phyloP scores from a whole-genome alignment of 1,139 yeast genomes.

The Blastobotrys proliferans region DNA sequence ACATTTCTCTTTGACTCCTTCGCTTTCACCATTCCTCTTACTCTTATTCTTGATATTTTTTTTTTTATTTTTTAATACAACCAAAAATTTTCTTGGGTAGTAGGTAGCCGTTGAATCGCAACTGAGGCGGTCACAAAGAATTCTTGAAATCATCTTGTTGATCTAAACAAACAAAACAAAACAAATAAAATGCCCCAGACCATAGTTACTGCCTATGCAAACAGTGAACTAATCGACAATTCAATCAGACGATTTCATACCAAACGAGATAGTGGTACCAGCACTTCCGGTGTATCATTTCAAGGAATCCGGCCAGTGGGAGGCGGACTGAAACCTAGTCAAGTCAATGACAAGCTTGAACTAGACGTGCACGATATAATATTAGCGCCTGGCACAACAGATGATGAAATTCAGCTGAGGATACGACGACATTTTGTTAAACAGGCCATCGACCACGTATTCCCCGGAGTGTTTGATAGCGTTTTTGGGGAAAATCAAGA shows the following conservation, averaged over 20 bases:
- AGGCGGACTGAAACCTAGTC: constrained; percentile 11
- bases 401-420: constrained; percentile 8
- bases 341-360: constrained; percentile 3
- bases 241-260: constrained; percentile 8
- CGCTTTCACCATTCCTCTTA: too few relatives aligned
- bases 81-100: too few relatives aligned
- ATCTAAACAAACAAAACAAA: neutral
- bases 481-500: neutral
- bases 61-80: neutral
- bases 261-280: neutral
- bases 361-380: constrained; percentile 6
- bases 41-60: too few relatives aligned
- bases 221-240: constrained; percentile 2
- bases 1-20: too few relatives aligned
- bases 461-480: constrained; percentile 4
- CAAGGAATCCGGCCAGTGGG: constrained; percentile 10
- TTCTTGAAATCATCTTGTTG: too few relatives aligned
- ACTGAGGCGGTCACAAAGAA: too few relatives aligned
- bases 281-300: constrained; percentile 10
- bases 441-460: constrained; percentile 2
- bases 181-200: constrained; percentile 10
- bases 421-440: constrained; percentile 7
- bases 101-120: too few relatives aligned
- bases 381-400: constrained; percentile 11
- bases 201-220: constrained; percentile 9